A percentile compares a stretch with the other conserved stretches of the same genome.
Conservation (phyloP, 1,284 basidiomycete species). For the Somion occarium region DNA sequence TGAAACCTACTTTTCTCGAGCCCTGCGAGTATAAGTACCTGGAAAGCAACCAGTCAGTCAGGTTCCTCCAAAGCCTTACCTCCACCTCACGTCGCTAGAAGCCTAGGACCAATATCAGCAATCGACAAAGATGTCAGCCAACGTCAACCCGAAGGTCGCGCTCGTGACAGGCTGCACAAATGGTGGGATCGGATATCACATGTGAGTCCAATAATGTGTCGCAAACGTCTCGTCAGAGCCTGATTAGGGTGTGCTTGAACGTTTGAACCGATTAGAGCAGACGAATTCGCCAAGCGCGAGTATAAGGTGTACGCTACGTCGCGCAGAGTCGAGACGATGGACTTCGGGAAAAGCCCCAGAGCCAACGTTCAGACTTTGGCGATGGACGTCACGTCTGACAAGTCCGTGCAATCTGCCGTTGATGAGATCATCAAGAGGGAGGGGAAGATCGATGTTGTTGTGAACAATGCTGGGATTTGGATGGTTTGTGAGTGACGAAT, state of each 20-base stretch:
- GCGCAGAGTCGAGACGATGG: conserved; percentile 30
- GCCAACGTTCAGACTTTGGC: conserved; percentile 20
- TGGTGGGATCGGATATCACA: conserved; percentile 64
- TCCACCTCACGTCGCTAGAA: too few relatives aligned
- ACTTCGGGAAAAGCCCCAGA: conserved; percentile 22
- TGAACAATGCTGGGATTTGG: conserved; percentile 28
- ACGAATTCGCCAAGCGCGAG: too few relatives aligned
- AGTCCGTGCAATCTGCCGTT: conserved; percentile 22
- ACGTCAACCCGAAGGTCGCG: conserved; percentile 42
- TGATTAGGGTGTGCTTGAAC: too few relatives aligned
- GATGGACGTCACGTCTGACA: conserved; percentile 28
- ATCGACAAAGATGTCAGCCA: too few relatives aligned
- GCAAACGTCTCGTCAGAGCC: neutral
- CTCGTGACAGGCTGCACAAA: conserved; percentile 65
- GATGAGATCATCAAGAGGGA: conserved; percentile 21
- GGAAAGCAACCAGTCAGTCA: too few relatives aligned
- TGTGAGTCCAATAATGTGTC: conserved; percentile 31
- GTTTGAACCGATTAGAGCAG: too few relatives aligned
- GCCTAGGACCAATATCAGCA: too few relatives aligned
- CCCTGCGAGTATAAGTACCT: too few relatives aligned
- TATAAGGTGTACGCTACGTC: conserved; percentile 38
- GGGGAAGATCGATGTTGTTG: conserved; percentile 23
- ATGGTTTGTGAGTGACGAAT: conserved; percentile 19
- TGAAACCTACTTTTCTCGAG: too few relatives aligned
- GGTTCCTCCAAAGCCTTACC: too few relatives aligned